Percentiles rank a stretch among this genome's conserved stretches.
Evolutionary conservation across 2,329 filamentous ascomycete species (phyloP).

Genomic region (Phoma sp.): DNA sequence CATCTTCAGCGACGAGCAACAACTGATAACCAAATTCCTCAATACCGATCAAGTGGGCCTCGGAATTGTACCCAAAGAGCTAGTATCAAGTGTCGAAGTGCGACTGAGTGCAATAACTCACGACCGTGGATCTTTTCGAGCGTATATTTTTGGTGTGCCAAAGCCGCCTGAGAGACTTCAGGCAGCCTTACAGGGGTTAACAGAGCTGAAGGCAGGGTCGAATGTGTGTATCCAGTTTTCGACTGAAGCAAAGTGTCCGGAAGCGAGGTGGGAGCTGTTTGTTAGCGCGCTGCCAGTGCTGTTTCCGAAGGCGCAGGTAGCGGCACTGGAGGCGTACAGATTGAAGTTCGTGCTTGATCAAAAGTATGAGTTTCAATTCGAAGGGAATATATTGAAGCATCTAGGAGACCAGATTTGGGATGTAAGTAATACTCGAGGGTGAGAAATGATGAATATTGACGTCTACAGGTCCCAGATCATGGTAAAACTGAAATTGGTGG

Average conservation of each 20-base stretch:
- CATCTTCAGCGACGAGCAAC: conserved; percentile 25
- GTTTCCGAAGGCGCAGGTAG: conserved; percentile 13
- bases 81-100: conserved; percentile 24
- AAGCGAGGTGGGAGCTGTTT: conserved; percentile 20
- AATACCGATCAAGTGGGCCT: conserved; percentile 23
- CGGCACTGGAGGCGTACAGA: conserved; percentile 13
- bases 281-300: conserved; percentile 14
- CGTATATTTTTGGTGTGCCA: conserved; percentile 28
- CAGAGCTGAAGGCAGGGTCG: conserved; percentile 23
- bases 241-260: conserved; percentile 20
- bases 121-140: conserved; percentile 27
- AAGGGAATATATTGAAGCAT: not conserved
- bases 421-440: not conserved
- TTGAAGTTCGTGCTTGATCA: conserved; percentile 26
- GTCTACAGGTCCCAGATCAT: not conserved
- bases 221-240: conserved; percentile 23
- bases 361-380: conserved; percentile 16
- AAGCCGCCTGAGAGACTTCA: conserved; percentile 25
- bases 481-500: conserved; percentile 7
- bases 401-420: not conserved
- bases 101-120: conserved; percentile 25
- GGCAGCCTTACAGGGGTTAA: conserved; percentile 23
- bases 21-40: conserved; percentile 25
- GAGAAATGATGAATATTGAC: not conserved
- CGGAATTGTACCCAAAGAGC: conserved; percentile 14